Evolutionary conservation across 441 rosid species (phyloP).

Genomic region (Eutrema salsugineum): DNA sequence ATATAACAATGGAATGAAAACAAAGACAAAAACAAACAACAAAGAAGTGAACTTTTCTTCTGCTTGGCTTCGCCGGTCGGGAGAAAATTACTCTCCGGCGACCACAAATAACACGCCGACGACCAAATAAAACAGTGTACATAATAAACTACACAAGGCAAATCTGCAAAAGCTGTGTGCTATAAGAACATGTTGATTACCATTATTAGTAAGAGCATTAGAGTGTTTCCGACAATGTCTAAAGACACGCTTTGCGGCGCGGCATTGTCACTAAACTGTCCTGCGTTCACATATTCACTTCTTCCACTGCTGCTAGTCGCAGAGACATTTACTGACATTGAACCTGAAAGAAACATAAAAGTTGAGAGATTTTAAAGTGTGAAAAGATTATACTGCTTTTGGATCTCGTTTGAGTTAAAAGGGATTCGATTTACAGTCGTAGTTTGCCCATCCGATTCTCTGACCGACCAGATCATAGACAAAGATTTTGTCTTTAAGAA

Average conservation of each 20-base stretch:
- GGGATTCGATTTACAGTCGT: slow-evolving; percentile 66
- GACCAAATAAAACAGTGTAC: slow-evolving; percentile 14
- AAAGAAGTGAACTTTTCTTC: slow-evolving; percentile 7
- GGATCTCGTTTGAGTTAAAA: background rate
- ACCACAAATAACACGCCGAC: slow-evolving; percentile 20
- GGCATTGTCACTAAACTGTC: slow-evolving; percentile 46
- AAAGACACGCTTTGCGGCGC: slow-evolving; percentile 32
- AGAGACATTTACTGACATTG: slow-evolving; percentile 73
- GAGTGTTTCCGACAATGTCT: slow-evolving; percentile 15
- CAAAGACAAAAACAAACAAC: background rate
- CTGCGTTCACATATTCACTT: slow-evolving; percentile 72
- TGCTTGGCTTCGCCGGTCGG: slow-evolving; percentile 10
- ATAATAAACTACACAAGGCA: slow-evolving; percentile 10
- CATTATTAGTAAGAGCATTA: slow-evolving; percentile 31
- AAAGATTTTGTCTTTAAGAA: slow-evolving; percentile 83
- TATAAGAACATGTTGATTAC: slow-evolving; percentile 40
- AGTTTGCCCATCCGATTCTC: slow-evolving; percentile 90
- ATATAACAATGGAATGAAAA: background rate
- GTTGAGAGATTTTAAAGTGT: background rate
- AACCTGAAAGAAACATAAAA: slow-evolving; percentile 41
- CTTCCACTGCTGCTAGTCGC: slow-evolving; percentile 51
- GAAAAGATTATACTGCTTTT: background rate
- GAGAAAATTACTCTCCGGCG: slow-evolving; percentile 26
- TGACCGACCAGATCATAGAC: slow-evolving; percentile 87
- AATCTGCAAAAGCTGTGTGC: slow-evolving; percentile 28